These are phyloP conservation scores for Stylosanthes scabra DNA, from an alignment of 331 rosid genomes.

Conservation along the genomic window DNA sequence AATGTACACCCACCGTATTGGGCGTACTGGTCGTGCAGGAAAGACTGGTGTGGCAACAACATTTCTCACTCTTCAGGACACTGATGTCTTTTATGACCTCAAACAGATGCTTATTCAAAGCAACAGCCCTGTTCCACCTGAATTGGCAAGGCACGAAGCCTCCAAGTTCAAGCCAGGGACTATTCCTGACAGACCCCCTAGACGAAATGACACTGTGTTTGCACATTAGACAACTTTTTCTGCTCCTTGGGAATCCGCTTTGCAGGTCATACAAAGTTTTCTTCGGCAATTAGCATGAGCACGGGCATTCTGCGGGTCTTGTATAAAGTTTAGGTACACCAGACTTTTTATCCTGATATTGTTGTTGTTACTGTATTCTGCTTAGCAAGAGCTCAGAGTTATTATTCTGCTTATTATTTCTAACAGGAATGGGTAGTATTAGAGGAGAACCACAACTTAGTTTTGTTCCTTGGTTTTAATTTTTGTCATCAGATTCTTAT, in stretches of 20 bases:
- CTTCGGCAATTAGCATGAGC: neutral
- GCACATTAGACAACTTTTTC: constrained; percentile 30
- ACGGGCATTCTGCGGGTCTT: constrained; percentile 37
- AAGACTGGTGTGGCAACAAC: constrained; percentile 85
- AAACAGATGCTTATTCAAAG: constrained; percentile 83
- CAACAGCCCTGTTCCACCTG: constrained; percentile 57
- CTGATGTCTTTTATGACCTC: constrained; percentile 84
- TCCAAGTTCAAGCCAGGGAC: constrained; percentile 80
- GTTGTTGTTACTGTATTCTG: constrained; percentile 37
- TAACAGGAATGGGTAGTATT: constrained; percentile 32
- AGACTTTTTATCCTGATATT: constrained; percentile 30
- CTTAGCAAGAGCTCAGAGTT: constrained; percentile 32
- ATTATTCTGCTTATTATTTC: constrained; percentile 39
- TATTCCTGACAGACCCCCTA: constrained; percentile 86
- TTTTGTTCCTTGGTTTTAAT: constrained; percentile 34
- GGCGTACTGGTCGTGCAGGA: constrained; percentile 92
- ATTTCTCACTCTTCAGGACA: constrained; percentile 72
- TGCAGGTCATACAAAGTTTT: constrained; percentile 31
- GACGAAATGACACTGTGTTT: constrained; percentile 65
- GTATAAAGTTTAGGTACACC: constrained; percentile 32
- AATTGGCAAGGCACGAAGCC: constrained; percentile 59
- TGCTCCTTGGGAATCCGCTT: constrained; percentile 15
- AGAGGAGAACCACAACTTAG: constrained; percentile 18
- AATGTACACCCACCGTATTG: constrained; percentile 80
- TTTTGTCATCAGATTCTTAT: constrained; percentile 32